Evolutionary conservation across 805 yeast species (phyloP).

Genomic region (Lipomyces sp.): DNA sequence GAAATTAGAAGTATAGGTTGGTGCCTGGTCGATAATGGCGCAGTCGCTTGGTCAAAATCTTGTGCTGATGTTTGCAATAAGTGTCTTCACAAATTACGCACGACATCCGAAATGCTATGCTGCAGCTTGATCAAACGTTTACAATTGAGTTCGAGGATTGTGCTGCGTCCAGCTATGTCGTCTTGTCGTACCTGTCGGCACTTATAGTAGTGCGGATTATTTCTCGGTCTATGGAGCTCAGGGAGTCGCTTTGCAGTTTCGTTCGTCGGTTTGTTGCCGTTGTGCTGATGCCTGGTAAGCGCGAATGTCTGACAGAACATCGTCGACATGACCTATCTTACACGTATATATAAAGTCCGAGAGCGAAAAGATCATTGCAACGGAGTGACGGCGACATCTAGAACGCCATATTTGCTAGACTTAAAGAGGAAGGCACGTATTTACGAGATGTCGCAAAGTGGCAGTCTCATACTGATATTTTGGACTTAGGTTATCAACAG

Average conservation of each 20-base stretch:
- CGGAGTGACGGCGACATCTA: background rate
- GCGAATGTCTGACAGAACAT: background rate
- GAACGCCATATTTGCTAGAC: slow-evolving; percentile 5
- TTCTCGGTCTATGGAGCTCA: slow-evolving; percentile 1
- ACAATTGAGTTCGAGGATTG: background rate
- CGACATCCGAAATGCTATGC: slow-evolving; percentile 5
- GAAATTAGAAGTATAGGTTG: slow-evolving; percentile 1
- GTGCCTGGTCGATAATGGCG: background rate
- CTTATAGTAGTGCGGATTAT: slow-evolving; percentile 2
- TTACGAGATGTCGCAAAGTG: background rate
- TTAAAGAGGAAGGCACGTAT: slow-evolving; percentile 4
- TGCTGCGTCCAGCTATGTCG: background rate
- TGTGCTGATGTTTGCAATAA: background rate
- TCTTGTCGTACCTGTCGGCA: background rate
- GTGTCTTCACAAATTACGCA: background rate
- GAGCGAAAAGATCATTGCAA: slow-evolving; percentile 10
- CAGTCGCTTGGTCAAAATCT: background rate
- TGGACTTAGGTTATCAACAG: background rate
- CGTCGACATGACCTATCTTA: background rate
- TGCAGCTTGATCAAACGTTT: slow-evolving; percentile 4
- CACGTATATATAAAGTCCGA: background rate
- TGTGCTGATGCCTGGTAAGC: slow-evolving; percentile 7
- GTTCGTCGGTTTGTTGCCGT: slow-evolving; percentile 11
- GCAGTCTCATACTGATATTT: background rate
- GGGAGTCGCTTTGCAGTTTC: background rate